Base-by-base conservation (phyloP, 768 basidiomycete species). In the Macrolepiota fuliginosa region DNA sequence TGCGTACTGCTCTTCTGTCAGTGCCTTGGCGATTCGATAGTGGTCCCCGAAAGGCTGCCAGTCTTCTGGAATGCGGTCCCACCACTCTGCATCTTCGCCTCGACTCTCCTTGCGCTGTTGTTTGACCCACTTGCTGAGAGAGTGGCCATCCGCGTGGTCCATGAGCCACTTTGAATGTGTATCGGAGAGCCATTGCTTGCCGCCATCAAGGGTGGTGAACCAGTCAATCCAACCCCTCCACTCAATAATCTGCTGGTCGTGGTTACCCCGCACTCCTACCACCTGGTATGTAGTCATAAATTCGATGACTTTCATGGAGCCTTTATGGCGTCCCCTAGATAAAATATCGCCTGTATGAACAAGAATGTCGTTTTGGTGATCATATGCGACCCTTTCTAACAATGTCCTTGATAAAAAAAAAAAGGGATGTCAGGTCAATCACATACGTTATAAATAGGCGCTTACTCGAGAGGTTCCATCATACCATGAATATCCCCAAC, bases 401-500 rank as follows among this genome's bases (percentile, higher is more conserved):
- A 98, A 80, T 53, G 81, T 73, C 36, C 60, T 61, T 47, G 15
- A 9, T 92, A 93, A 62, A 3, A 49, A 50, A n/a, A 93, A 62
- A 3, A 49, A 50, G 17, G 10, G 22, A 54, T n/a, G 27, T 49
- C 25, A 52, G 36, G 15, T 11, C 25, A 11, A 24, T 15, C 7
- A 17, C 35, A 17, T 29, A 25, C 25, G 24, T 17, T 37, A 50
- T n/a, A 39, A 35, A 27, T 50, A 29, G 12, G 42, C 36, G 74
- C 89, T 60, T 57, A 93, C 91, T 83, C 77, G 3, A 97, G 73
- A 0, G 87, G 82, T 5, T 79, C 70, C 56, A 82, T 79, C 84
- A 89, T 92, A 50, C 92, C 93, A 77, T 98, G 96, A 6, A 97
- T 80, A 67, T 98, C 96, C 7, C 95, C 96, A 12, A 97, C 76